Conservation (phyloP, 495 filamentous ascomycete genomes). For the Evernia prunastri region DNA sequence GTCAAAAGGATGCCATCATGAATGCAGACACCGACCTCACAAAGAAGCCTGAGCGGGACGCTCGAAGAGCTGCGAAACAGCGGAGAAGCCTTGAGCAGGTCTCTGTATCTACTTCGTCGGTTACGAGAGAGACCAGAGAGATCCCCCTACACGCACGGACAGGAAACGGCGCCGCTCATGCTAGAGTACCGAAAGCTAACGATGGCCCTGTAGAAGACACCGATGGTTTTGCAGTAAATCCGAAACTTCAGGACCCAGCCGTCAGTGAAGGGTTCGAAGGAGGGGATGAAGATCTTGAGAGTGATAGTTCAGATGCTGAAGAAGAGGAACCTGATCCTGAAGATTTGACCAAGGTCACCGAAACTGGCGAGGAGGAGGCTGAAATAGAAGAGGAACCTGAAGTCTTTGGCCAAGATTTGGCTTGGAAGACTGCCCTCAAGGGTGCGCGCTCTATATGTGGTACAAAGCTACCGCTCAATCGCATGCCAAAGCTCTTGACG, state of each 20-base stretch:
- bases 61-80: background rate
- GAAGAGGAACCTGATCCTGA: background rate
- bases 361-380: background rate
- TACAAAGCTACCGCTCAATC: background rate
- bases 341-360: background rate
- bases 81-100: background rate
- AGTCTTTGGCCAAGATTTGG: slow-evolving; percentile 1
- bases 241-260: background rate
- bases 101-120: background rate
- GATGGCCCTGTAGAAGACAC: background rate
- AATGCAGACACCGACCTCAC: background rate
- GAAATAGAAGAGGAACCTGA: background rate
- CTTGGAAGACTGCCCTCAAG: slow-evolving; percentile 9
- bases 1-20: background rate
- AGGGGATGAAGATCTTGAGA: background rate
- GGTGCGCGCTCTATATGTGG: slow-evolving; percentile 6
- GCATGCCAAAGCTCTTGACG: slow-evolving; percentile 8
- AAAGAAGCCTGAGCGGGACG: slow-evolving; percentile 1
- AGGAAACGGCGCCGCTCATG: background rate
- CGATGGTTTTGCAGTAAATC: background rate
- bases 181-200: background rate
- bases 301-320: background rate
- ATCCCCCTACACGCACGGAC: background rate
- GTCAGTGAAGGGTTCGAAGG: background rate
- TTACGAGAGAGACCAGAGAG: background rate